A percentile compares a stretch with the other conserved stretches of the same genome.
These are phyloP conservation scores for Melanopsichium pennsylvanicum DNA, from an alignment of 1,284 basidiomycete species.

Conservation along the genomic window DNA sequence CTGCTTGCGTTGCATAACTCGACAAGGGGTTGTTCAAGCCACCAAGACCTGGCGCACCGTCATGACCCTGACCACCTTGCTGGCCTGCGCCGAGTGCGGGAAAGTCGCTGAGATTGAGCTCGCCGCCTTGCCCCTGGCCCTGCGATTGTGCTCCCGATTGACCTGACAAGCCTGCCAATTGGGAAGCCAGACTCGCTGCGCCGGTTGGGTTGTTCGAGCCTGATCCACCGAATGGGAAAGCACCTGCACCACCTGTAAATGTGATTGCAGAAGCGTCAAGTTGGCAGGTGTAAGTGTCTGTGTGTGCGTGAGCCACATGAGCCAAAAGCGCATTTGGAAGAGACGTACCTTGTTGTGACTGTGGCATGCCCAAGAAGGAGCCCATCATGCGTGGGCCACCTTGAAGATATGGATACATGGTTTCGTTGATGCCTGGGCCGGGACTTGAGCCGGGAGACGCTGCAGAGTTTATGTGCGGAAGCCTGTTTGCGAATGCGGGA, in stretches of 20 bases:
- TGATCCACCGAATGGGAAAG: constrained; percentile 50
- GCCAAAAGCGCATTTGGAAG: not conserved
- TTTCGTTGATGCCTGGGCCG: constrained; percentile 14
- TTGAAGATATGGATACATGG: constrained; percentile 51
- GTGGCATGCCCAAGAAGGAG: constrained; percentile 46
- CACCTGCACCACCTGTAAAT: constrained; percentile 26
- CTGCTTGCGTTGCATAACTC: constrained; percentile 58
- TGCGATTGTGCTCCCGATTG: constrained; percentile 39
- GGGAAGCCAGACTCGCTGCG: constrained; percentile 41
- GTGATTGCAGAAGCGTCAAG: not conserved
- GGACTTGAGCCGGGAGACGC: constrained; percentile 30
- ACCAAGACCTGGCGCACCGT: constrained; percentile 39
- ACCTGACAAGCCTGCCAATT: constrained; percentile 34
- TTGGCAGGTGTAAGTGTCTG: not conserved
- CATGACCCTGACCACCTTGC: constrained; percentile 34
- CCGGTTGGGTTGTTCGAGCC: constrained; percentile 47
- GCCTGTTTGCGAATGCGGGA: constrained; percentile 37
- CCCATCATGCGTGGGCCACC: constrained; percentile 52
- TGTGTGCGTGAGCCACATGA: not conserved
- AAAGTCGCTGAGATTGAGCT: constrained; percentile 55
- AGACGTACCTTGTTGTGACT: constrained; percentile 38
- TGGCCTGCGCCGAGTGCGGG: constrained; percentile 49
- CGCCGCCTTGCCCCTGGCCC: constrained; percentile 41
- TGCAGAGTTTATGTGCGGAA: constrained; percentile 24
- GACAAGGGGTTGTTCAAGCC: constrained; percentile 36